These are phyloP conservation scores for Seiridium cupressi DNA, from an alignment of 2,329 filamentous ascomycete genomes.

Conservation along the genomic window DNA sequence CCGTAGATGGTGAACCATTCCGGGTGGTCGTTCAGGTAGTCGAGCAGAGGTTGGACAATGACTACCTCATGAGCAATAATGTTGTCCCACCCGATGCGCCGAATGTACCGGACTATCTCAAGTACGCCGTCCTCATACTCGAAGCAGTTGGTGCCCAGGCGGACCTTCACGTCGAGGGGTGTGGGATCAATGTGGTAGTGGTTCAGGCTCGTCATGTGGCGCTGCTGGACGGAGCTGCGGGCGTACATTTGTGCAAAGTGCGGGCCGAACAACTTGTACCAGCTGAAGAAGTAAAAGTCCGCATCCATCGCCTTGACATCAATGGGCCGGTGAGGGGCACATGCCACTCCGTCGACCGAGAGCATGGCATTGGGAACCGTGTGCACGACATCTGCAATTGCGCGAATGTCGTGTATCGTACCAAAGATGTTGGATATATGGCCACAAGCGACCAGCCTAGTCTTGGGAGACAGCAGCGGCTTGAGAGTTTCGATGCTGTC, in stretches of 20 bases:
- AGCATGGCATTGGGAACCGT: slow-evolving; percentile 55
- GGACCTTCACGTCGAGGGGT: slow-evolving; percentile 28
- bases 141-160: slow-evolving; percentile 44
- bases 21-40: not conserved
- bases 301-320: slow-evolving; percentile 68
- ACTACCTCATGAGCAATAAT: slow-evolving; percentile 5
- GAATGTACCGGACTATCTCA: slow-evolving; percentile 6
- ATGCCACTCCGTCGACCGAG: slow-evolving; percentile 74
- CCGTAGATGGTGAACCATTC: slow-evolving; percentile 6
- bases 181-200: slow-evolving; percentile 5
- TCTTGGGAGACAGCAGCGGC: slow-evolving; percentile 59
- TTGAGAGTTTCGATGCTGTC: slow-evolving; percentile 57
- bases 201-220: slow-evolving; percentile 31
- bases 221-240: slow-evolving; percentile 51
- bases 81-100: slow-evolving; percentile 1
- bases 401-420: slow-evolving; percentile 19
- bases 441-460: slow-evolving; percentile 54
- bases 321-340: slow-evolving; percentile 68
- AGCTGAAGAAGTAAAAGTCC: slow-evolving; percentile 76
- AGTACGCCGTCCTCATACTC: slow-evolving; percentile 5
- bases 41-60: slow-evolving; percentile 4
- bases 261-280: slow-evolving; percentile 82
- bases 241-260: slow-evolving; percentile 72
- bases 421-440: slow-evolving; percentile 20
- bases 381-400: slow-evolving; percentile 21